Conservation (phyloP, 2,329 filamentous ascomycete genomes). For the Chaetomiaceae sp. region DNA sequence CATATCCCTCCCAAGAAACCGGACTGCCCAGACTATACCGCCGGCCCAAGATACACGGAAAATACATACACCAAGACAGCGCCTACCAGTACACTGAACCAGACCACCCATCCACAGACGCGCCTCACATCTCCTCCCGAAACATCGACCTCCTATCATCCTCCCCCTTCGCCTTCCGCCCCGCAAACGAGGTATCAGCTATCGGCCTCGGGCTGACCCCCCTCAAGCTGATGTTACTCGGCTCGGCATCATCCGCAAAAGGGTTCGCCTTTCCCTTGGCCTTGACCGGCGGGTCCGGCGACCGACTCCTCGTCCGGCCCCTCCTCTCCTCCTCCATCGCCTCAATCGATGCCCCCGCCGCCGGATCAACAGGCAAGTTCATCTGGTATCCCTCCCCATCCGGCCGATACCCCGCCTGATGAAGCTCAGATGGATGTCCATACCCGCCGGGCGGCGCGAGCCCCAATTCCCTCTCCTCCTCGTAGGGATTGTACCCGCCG, state of each 20-base stretch:
- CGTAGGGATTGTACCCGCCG: slow-evolving; percentile 59
- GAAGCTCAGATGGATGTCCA: slow-evolving; percentile 34
- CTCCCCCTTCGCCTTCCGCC: slow-evolving; percentile 1
- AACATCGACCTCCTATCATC: slow-evolving; percentile 10
- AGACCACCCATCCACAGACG: background rate
- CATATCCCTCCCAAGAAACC: background rate
- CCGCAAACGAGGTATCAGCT: slow-evolving; percentile 38
- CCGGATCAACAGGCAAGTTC: slow-evolving; percentile 39
- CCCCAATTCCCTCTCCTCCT: slow-evolving; percentile 73
- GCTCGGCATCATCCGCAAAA: slow-evolving; percentile 63
- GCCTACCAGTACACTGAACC: background rate
- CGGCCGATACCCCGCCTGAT: slow-evolving; percentile 34
- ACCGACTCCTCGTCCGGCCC: slow-evolving; percentile 42
- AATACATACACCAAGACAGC: background rate
- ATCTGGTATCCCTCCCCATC: slow-evolving; percentile 44
- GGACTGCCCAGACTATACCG: background rate
- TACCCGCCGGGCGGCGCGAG: slow-evolving; percentile 31
- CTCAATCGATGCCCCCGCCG: too few species aligned
- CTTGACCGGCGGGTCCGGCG: slow-evolving; percentile 36
- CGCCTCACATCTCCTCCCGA: slow-evolving; percentile 9
- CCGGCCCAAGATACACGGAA: background rate
- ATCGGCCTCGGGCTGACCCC: slow-evolving; percentile 76
- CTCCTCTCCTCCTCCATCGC: slow-evolving; percentile 33
- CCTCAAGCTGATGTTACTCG: slow-evolving; percentile 57
- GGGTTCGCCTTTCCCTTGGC: slow-evolving; percentile 55